Conservation (phyloP, 2,329 filamentous ascomycete genomes). For the Metarhizium anisopliae region DNA sequence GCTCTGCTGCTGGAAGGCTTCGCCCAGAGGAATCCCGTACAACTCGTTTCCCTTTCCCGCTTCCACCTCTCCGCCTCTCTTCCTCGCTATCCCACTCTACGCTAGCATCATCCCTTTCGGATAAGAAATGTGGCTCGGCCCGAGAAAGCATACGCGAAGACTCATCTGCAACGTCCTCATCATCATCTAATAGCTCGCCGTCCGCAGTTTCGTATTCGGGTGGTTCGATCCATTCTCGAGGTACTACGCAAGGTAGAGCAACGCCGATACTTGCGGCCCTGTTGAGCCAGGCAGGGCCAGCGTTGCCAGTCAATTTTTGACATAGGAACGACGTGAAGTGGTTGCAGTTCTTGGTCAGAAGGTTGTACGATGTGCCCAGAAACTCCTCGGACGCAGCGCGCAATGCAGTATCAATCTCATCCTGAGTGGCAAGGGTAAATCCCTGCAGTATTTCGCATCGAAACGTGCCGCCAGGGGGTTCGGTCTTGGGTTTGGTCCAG, state of each 20-base stretch:
- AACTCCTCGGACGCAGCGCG: constrained; percentile 62
- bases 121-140: constrained; percentile 22
- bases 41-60: constrained; percentile 34
- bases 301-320: constrained; percentile 59
- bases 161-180: constrained; percentile 40
- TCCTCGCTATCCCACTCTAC: constrained; percentile 37
- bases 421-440: constrained; percentile 59
- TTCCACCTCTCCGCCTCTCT: constrained; percentile 29
- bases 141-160: constrained; percentile 48
- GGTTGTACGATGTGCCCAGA: constrained; percentile 67
- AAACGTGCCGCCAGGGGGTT: constrained; percentile 72
- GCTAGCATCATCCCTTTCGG: constrained; percentile 15
- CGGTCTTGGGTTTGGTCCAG: constrained; percentile 64
- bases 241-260: constrained; percentile 73
- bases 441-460: constrained; percentile 68
- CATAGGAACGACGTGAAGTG: constrained; percentile 77
- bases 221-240: constrained; percentile 71
- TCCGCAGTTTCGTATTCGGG: constrained; percentile 68
- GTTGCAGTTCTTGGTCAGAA: constrained; percentile 80
- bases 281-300: constrained; percentile 70
- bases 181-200: constrained; percentile 56
- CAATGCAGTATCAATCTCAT: constrained; percentile 64
- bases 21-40: constrained; percentile 42
- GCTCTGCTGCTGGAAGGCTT: constrained; percentile 41
- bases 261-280: constrained; percentile 76